Evolutionary conservation across 2,329 filamentous ascomycete genomes (phyloP).

Genomic region (Beauveria brongniartii): DNA sequence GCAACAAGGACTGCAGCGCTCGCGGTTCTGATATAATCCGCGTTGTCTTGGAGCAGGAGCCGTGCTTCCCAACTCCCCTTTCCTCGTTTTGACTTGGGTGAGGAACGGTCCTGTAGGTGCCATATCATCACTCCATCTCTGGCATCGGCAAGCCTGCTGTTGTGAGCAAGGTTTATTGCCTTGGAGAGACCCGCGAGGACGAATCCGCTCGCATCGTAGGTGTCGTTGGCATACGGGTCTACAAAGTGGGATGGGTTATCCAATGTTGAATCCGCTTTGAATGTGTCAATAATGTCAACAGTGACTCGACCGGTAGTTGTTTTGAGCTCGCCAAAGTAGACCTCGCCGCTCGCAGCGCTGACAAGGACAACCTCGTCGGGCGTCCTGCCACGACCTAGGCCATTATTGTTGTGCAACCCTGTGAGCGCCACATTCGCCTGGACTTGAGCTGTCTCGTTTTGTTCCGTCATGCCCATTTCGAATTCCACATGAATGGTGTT

Average conservation of each 20-base stretch:
- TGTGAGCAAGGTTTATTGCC: constrained; percentile 27
- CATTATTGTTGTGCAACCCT: constrained; percentile 47
- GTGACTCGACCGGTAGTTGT: constrained; percentile 11
- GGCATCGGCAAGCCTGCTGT: constrained; percentile 25
- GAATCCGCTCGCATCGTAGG: constrained; percentile 44
- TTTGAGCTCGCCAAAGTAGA: constrained; percentile 34
- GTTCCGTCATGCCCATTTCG: constrained; percentile 14
- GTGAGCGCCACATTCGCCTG: constrained; percentile 34
- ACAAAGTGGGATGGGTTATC: constrained; percentile 53
- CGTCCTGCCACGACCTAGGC: constrained; percentile 40
- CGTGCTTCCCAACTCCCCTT: constrained; percentile 30
- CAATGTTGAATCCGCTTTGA: constrained; percentile 36
- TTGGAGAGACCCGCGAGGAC: constrained; percentile 40
- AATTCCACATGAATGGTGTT: constrained; percentile 38
- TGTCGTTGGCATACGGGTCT: constrained; percentile 39
- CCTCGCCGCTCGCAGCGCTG: constrained; percentile 34
- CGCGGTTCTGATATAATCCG: constrained; percentile 37
- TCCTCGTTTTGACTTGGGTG: constrained; percentile 11
- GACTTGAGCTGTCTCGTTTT: constrained; percentile 27
- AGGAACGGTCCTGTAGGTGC: constrained; percentile 19
- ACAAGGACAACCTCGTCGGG: constrained; percentile 33
- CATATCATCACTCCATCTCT: constrained; percentile 40
- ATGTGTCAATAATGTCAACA: constrained; percentile 28
- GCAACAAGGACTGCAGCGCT: constrained; percentile 46
- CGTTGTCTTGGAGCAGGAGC: constrained; percentile 52